Conservation (phyloP, 441 rosid genomes). For the Euphorbia schlechtendalii region DNA sequence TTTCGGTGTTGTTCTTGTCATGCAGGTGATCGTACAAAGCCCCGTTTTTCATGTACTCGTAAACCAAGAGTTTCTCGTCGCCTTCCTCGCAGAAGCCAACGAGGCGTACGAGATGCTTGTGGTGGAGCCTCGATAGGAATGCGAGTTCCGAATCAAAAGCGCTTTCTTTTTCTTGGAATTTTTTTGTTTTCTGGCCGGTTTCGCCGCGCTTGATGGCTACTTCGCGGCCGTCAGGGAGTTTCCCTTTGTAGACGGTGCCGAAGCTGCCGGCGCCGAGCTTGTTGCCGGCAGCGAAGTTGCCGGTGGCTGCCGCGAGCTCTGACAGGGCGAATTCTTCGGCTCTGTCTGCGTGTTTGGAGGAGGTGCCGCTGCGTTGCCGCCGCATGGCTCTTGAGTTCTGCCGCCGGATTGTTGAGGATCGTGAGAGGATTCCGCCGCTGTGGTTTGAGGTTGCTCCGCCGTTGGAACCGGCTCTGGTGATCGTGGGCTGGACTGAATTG, state of each 20-base stretch:
- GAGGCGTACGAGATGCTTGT: conserved; percentile 77
- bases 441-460: conserved; percentile 38
- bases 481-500: conserved; percentile 60
- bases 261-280: conserved; percentile 82
- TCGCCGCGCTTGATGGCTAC: conserved; percentile 86
- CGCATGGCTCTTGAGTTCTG: conserved; percentile 62
- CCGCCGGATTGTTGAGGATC: conserved; percentile 50
- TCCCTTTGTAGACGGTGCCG: conserved; percentile 67
- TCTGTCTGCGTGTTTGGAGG: conserved; percentile 58
- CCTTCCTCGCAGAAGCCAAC: conserved; percentile 82
- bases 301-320: conserved; percentile 73
- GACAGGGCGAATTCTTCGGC: conserved; percentile 57
- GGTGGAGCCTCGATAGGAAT: conserved; percentile 73
- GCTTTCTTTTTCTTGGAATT: conserved; percentile 69
- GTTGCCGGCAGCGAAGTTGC: conserved; percentile 55
- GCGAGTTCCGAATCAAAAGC: conserved; percentile 81
- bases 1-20: conserved; percentile 41
- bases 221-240: conserved; percentile 57
- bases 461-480: conserved; percentile 54
- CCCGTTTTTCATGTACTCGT: conserved; percentile 85
- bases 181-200: conserved; percentile 39
- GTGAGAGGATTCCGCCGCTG: conserved; percentile 40
- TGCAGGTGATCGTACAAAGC: conserved; percentile 79
- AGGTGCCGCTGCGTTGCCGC: conserved; percentile 72
- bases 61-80: conserved; percentile 74